phyloP scores from a whole-genome alignment of 2,329 filamentous ascomycete genomes.

The Exophiala sp. region DNA sequence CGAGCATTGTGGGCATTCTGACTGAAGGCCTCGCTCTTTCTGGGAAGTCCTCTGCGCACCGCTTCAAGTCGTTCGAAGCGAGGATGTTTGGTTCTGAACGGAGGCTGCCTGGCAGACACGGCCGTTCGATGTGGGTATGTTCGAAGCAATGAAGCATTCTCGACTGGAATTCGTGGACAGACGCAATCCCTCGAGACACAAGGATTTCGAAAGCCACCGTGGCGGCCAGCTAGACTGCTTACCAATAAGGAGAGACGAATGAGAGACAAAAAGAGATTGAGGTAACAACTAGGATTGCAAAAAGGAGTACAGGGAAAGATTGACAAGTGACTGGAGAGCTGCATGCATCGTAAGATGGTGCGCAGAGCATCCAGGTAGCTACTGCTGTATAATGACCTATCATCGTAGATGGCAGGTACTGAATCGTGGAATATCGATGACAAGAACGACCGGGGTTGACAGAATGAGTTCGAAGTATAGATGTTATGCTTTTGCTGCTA shows the following conservation, averaged over 20 bases:
- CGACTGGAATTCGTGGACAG: conserved; percentile 7
- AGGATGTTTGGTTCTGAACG: neutral
- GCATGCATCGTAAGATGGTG: neutral
- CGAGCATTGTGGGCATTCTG: neutral
- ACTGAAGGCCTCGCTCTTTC: neutral
- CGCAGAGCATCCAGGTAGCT: neutral
- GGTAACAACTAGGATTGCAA: neutral
- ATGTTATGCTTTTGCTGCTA: neutral
- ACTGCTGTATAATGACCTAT: neutral
- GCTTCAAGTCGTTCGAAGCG: neutral
- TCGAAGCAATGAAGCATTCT: conserved; percentile 7
- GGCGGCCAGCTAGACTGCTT: conserved; percentile 13
- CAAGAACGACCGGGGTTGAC: neutral
- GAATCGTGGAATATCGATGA: neutral
- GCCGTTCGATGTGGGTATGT: neutral
- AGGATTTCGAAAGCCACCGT: conserved; percentile 22
- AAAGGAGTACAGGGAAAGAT: neutral
- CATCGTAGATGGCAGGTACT: neutral
- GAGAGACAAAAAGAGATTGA: conserved; percentile 1
- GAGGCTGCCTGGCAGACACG: neutral
- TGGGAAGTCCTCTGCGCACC: neutral
- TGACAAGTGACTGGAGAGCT: neutral
- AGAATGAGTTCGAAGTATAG: neutral
- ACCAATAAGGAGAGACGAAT: conserved; percentile 5
- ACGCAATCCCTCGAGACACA: conserved; percentile 21